Evolutionary conservation across 2,329 filamentous ascomycete genomes (phyloP), one percentile per base, ranked within the genome.

Genomic region (Colletotrichum somersetense): DNA sequence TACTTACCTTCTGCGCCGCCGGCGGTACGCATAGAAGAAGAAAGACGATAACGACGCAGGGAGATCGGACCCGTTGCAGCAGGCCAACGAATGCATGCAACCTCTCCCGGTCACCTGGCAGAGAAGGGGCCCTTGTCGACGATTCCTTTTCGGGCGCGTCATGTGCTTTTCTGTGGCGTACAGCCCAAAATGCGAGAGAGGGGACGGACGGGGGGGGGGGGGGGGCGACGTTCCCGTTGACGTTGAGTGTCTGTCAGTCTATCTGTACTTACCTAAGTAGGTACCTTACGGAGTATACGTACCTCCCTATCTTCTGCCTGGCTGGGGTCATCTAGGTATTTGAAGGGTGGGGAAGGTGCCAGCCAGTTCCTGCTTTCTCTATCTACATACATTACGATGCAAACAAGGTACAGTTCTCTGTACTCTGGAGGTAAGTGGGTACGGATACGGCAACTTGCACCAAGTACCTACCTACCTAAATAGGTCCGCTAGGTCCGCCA

Each of bases 71-170:
- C 65, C 44, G 53, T 59, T 50, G 30, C 4, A 68, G 52, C 38
- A 63, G 44, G 52, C 35, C 26, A 26, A 20, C 20, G 33, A 30
- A 23, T 48, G 66, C 44, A 26, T 26, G 26, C 26, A 26, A 12
- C 59, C 33, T 63, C n/a, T 23, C 18, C 23, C 55, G 55, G 59
- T 69, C 42, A 64, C 44, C 44, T 30, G 18, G 48, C 38, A n/a
- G 20, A 38, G 16, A 38, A 38, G 7, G 26, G 26, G 33, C 26
- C 44, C 58, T 35, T 57, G 64, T 30, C 42, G n/a, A 30, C 30
- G 44, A 61, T 42, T 59, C 40, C 26, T 23, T 71, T 68, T 53
- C 23, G 66, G 66, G 20, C 53, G 53, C 18, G 58, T 69, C 66
- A 69, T 64, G 69, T 64, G 69, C 66, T 53, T 30, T 16, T 18